These are phyloP conservation scores for Nicotiana knightiana DNA, from an alignment of 257 asterid species.

Conservation along the genomic window DNA sequence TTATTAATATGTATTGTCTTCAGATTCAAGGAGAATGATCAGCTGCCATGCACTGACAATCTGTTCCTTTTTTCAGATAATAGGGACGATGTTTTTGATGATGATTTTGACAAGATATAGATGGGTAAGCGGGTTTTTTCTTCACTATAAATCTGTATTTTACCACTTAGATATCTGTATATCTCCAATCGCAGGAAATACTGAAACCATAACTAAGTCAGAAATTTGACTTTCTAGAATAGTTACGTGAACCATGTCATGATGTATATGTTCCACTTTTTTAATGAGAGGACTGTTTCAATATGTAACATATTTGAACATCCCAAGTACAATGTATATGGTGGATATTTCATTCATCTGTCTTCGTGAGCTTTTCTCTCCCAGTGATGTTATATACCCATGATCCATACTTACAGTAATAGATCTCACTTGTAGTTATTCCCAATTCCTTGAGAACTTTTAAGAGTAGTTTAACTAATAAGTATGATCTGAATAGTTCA, in stretches of 20 bases:
- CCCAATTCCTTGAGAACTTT: not conserved
- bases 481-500: not conserved
- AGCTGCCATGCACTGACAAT: not conserved
- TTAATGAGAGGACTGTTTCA: not conserved
- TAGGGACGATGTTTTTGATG: conserved; percentile 58
- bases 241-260: not conserved
- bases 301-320: not conserved
- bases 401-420: not conserved
- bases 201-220: not conserved
- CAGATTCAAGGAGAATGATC: not conserved
- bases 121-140: conserved; percentile 24
- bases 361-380: not conserved
- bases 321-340: not conserved
- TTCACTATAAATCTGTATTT: not conserved
- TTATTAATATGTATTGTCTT: not conserved
- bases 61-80: conserved; percentile 45
- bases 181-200: not conserved
- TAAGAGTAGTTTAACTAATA: not conserved
- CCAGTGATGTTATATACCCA: not conserved
- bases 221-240: not conserved
- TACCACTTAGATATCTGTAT: not conserved
- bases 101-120: conserved; percentile 79
- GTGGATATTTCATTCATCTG: not conserved
- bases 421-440: not conserved
- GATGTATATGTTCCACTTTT: not conserved